phyloP scores from a whole-genome alignment of 2,329 filamentous ascomycete genomes.

The Venturiaceae sp. region DNA sequence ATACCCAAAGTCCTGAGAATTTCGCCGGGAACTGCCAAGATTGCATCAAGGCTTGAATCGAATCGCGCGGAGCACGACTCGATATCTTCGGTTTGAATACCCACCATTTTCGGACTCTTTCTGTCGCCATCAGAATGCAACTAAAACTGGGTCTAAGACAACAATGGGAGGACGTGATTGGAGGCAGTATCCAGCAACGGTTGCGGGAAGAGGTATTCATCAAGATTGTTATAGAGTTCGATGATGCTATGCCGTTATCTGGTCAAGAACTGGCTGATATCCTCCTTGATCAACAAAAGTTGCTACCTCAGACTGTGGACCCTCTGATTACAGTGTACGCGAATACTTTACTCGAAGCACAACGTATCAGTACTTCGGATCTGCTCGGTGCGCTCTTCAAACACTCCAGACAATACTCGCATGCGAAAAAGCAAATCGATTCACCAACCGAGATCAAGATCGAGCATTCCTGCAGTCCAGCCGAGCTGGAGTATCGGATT shows the following conservation, averaged over 20 bases:
- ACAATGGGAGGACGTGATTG: not conserved
- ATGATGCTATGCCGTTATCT: slow-evolving; percentile 22
- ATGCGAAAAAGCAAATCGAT: not conserved
- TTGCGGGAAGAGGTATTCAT: slow-evolving; percentile 23
- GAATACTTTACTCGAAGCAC: slow-evolving; percentile 5
- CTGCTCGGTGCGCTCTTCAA: slow-evolving; percentile 7
- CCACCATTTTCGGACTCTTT: too few relatives aligned
- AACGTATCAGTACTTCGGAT: slow-evolving; percentile 7
- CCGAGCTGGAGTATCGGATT: slow-evolving; percentile 6
- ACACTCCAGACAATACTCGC: slow-evolving; percentile 1
- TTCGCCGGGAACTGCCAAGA: not conserved
- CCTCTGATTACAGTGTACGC: slow-evolving; percentile 12
- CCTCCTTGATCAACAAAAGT: slow-evolving; percentile 21
- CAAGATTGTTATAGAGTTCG: slow-evolving; percentile 20
- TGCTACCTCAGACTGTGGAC: slow-evolving; percentile 20
- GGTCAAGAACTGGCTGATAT: slow-evolving; percentile 24
- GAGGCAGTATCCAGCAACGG: slow-evolving; percentile 21
- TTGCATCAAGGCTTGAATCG: not conserved
- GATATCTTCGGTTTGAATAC: too few relatives aligned
- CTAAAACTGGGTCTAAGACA: not conserved
- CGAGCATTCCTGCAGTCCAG: not conserved
- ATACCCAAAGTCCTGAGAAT: too few relatives aligned
- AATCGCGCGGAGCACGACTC: too few relatives aligned
- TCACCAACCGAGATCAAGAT: not conserved
- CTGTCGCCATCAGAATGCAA: not conserved